Evolutionary conservation across 1,284 basidiomycete genomes (phyloP).

Genomic region (Melanopsichium pennsylvanicum): DNA sequence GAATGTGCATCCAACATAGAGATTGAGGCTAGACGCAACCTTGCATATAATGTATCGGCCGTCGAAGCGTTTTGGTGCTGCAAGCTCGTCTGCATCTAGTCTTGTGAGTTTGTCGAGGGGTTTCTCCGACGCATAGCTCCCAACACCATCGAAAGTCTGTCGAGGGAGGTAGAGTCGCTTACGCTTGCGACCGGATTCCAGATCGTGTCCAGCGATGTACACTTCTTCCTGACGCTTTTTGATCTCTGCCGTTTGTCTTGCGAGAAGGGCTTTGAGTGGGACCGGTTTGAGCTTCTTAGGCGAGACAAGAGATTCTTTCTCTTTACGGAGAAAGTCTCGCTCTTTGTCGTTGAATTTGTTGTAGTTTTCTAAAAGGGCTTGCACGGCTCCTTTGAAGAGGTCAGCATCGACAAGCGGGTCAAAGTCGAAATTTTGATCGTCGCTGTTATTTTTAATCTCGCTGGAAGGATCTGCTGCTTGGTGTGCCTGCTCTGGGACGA

Average conservation of each 20-base stretch:
- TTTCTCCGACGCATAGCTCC: slow-evolving; percentile 47
- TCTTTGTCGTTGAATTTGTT: slow-evolving; percentile 51
- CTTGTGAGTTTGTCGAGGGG: slow-evolving; percentile 32
- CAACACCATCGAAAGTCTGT: slow-evolving; percentile 55
- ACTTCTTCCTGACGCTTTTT: slow-evolving; percentile 50
- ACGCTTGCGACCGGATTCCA: slow-evolving; percentile 24
- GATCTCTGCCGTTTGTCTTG: slow-evolving; percentile 53
- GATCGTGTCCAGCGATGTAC: slow-evolving; percentile 19
- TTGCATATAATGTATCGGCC: slow-evolving; percentile 54
- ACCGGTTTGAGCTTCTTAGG: slow-evolving; percentile 53
- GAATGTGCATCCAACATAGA: slow-evolving; percentile 58
- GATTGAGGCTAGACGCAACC: slow-evolving; percentile 50
- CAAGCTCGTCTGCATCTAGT: slow-evolving; percentile 45
- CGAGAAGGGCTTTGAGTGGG: slow-evolving; percentile 53
- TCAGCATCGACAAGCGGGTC: slow-evolving; percentile 57
- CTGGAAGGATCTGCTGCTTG: not conserved
- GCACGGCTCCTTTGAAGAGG: slow-evolving; percentile 59
- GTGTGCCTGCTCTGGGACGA: slow-evolving; percentile 10
- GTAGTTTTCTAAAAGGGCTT: slow-evolving; percentile 61
- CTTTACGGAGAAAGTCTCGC: slow-evolving; percentile 36
- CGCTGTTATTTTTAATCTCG: slow-evolving; percentile 2
- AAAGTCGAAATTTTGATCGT: slow-evolving; percentile 11
- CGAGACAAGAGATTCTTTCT: slow-evolving; percentile 18
- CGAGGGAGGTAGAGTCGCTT: slow-evolving; percentile 45
- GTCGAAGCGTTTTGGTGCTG: slow-evolving; percentile 42